phyloP scores from a whole-genome alignment of 2,329 filamentous ascomycete genomes.

The Microdochium paspali region DNA sequence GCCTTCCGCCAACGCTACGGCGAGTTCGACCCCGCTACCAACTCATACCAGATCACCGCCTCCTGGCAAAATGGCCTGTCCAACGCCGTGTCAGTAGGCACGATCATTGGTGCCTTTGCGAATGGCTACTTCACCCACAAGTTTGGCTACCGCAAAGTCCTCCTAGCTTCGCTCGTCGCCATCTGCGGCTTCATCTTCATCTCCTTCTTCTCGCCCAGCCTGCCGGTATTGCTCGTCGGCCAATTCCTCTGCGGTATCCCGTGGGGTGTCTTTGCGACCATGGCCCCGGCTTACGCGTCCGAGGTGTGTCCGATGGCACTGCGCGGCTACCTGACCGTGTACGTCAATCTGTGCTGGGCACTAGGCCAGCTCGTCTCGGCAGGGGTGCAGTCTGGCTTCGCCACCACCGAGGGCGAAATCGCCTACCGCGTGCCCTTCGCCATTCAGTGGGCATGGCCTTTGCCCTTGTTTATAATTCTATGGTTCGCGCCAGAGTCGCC shows the following conservation, averaged over 20 bases:
- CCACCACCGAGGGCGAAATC: conserved; percentile 19
- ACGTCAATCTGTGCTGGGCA: conserved; percentile 18
- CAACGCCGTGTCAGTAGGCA: conserved; percentile 21
- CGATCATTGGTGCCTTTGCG: conserved; percentile 28
- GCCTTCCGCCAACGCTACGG: conserved; percentile 30
- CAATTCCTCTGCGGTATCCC: conserved; percentile 28
- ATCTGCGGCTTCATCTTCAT: conserved; percentile 36
- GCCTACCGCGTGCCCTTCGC: conserved; percentile 27
- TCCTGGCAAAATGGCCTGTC: conserved; percentile 42
- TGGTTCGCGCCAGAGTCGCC: conserved; percentile 28
- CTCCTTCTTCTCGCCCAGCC: conserved; percentile 35
- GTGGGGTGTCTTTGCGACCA: background rate
- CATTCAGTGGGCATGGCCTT: conserved; percentile 28
- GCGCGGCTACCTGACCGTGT: background rate
- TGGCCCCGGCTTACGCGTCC: background rate
- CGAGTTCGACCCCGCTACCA: conserved; percentile 11
- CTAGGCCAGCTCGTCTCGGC: conserved; percentile 27
- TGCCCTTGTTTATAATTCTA: conserved; percentile 20
- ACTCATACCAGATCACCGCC: conserved; percentile 34
- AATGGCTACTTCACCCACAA: conserved; percentile 31
- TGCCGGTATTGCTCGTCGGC: conserved; percentile 31
- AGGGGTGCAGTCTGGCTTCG: conserved; percentile 20
- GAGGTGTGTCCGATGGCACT: background rate
- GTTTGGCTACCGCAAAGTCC: conserved; percentile 33
- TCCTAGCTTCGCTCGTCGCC: conserved; percentile 30